Evolutionary conservation across 208 protist genomes (phyloP).

Genomic region (Lotmaria passim): DNA sequence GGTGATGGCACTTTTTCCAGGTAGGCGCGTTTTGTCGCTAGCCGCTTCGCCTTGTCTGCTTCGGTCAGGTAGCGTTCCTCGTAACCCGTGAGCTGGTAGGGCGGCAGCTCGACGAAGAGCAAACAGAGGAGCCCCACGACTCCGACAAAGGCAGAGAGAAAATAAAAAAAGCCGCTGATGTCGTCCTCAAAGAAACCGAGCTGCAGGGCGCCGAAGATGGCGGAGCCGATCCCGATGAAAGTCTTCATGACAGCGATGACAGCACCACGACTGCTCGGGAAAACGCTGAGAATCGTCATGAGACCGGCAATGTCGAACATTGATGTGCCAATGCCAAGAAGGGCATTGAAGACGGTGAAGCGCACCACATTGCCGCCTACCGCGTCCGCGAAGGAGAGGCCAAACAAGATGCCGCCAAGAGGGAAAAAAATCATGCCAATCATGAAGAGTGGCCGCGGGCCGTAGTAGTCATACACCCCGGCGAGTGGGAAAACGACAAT

Average conservation of each 20-base stretch:
- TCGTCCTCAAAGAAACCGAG: conserved; percentile 69
- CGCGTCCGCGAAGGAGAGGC: conserved; percentile 59
- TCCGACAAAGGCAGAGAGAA: conserved; percentile 43
- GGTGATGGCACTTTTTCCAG: conserved; percentile 72
- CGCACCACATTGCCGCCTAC: conserved; percentile 58
- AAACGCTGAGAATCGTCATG: conserved; percentile 84
- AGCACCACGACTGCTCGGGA: conserved; percentile 77
- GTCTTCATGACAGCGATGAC: conserved; percentile 89
- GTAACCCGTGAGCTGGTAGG: conserved; percentile 76
- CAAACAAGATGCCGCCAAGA: conserved; percentile 55
- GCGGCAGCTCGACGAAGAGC: conserved; percentile 70
- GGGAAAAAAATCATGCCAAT: conserved; percentile 56
- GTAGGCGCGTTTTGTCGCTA: conserved; percentile 47
- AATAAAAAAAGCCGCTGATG: conserved; percentile 67
- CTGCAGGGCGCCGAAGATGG: conserved; percentile 71
- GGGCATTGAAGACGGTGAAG: conserved; percentile 59
- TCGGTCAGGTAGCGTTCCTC: conserved; percentile 52
- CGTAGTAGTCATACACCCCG: conserved; percentile 77
- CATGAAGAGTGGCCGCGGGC: conserved; percentile 70
- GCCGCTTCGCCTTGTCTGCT: conserved; percentile 38
- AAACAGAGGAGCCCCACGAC: conserved; percentile 47
- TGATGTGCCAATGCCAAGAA: conserved; percentile 53
- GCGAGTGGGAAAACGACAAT: conserved; percentile 64
- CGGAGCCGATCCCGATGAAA: conserved; percentile 85
- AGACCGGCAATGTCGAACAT: conserved; percentile 76